Base-by-base conservation (phyloP, 306 rosid genomes). In the Fragaria vesca region DNA sequence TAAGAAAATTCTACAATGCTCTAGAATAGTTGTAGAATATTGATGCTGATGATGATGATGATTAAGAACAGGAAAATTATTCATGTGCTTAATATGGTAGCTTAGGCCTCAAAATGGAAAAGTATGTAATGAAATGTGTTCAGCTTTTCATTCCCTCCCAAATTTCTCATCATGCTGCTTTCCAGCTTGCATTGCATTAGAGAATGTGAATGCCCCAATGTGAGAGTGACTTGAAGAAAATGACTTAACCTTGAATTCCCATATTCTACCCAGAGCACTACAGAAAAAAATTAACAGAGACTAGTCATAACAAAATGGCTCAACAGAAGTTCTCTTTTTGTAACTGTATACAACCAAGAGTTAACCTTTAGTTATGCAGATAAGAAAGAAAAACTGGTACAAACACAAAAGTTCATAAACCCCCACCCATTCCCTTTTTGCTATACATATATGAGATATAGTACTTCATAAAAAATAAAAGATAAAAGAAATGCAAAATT, bases 401-500 rank as follows among this genome's bases (percentile, higher is more conserved):
- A 80, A 72, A 73, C 81, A 72, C 71, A 80, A 72, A 36, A 28
- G n/a, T n/a, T 66, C 70, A 66, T 13, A 66, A 66, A 26, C 34
- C 46, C 67, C 80, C 69, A 32, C 69, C 4, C 38, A 30, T 71
- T 84, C 50, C 81, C 54, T 78, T 42, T 63, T 16, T 81, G 78
- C 88, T 91, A 72, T 90, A 90, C 92, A 86, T 8, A 78, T 66
- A 77, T 67, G 74, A 75, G 61, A 75, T 73, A 79, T 28, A 28
- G 20, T 60, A 26, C 36, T 60, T 60, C 17, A 5, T 28, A 13
- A 7, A 24, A 78, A 57, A 60, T 20, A 42, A 48, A 66, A 66
- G 62, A 69, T 66, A 68, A 73, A 60, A 21, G 32, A 5, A 46
- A 51, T 80, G 71, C 81, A 78, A 61, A 61, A 66, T 8, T 46